Conservation (phyloP, 345 rosid species). For the Euclidium syriacum region DNA sequence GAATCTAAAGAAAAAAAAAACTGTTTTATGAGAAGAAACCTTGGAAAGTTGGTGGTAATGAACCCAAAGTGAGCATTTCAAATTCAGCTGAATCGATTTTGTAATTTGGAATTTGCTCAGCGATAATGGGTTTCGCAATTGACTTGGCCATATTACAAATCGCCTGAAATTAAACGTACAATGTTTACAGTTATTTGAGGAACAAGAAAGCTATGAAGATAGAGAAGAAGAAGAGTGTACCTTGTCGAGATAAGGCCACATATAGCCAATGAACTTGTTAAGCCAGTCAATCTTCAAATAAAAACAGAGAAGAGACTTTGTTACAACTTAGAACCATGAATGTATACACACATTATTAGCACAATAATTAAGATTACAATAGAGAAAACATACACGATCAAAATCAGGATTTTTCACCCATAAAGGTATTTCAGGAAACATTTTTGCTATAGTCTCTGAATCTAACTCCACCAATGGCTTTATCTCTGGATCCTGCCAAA, state of each 20-base stretch:
- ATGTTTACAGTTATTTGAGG: neutral
- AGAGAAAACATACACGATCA: slow-evolving; percentile 67
- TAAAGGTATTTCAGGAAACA: slow-evolving; percentile 81
- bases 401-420: slow-evolving; percentile 98
- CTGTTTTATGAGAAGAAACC: slow-evolving; percentile 41
- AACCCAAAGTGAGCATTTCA: slow-evolving; percentile 75
- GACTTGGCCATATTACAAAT: slow-evolving; percentile 64
- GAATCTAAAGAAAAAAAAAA: neutral
- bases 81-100: slow-evolving; percentile 89
- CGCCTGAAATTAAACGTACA: slow-evolving; percentile 49
- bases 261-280: slow-evolving; percentile 59
- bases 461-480: slow-evolving; percentile 77
- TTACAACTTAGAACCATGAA: neutral
- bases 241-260: slow-evolving; percentile 96
- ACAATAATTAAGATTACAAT: neutral
- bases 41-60: slow-evolving; percentile 81
- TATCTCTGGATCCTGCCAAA: slow-evolving; percentile 63
- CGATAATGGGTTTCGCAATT: slow-evolving; percentile 80
- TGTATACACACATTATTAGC: neutral
- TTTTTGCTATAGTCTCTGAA: slow-evolving; percentile 48
- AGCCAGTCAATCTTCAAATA: slow-evolving; percentile 84
- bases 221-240: slow-evolving; percentile 31
- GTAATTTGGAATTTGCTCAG: slow-evolving; percentile 82
- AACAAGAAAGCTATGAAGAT: neutral
- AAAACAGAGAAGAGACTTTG: neutral